Evolutionary conservation across 352 stramenopile species (phyloP).

Genomic region (Phytophthora cactorum): DNA sequence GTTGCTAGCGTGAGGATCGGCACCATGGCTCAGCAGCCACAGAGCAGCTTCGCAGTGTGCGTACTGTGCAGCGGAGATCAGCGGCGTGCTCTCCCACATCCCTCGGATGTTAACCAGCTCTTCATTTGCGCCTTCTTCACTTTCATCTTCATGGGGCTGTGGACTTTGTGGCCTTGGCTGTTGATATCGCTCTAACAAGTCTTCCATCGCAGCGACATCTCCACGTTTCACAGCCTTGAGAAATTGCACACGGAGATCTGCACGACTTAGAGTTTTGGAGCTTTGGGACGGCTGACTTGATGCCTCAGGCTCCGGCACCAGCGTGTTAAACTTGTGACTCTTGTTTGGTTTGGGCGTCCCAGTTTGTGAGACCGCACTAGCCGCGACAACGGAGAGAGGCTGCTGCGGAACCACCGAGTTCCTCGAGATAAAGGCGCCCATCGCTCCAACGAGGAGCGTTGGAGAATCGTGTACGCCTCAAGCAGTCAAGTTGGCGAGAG

Average conservation of each 20-base stretch:
- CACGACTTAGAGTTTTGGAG: slow-evolving; percentile 28
- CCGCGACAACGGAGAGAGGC: slow-evolving; percentile 37
- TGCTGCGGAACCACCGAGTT: slow-evolving; percentile 53
- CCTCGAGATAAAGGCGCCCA: slow-evolving; percentile 54
- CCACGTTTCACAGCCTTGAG: slow-evolving; percentile 74
- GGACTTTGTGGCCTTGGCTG: slow-evolving; percentile 5
- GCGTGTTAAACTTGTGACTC: slow-evolving; percentile 43
- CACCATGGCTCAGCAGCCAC: slow-evolving; percentile 60
- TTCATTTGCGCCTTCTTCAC: slow-evolving; percentile 24
- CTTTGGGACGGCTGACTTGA: slow-evolving; percentile 7
- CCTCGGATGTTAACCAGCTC: slow-evolving; percentile 67
- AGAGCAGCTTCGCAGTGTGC: slow-evolving; percentile 54
- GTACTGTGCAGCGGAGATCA: slow-evolving; percentile 83
- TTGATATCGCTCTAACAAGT: slow-evolving; percentile 30
- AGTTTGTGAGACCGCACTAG: slow-evolving; percentile 12
- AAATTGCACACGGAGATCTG: slow-evolving; percentile 65
- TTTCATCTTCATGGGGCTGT: slow-evolving; percentile 23
- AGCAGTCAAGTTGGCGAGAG: not conserved
- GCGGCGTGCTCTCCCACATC: slow-evolving; percentile 86
- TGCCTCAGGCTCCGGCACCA: slow-evolving; percentile 44
- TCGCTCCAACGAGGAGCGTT: slow-evolving; percentile 17
- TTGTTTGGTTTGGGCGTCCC: slow-evolving; percentile 38
- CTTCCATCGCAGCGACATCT: slow-evolving; percentile 47
- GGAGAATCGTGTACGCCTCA: slow-evolving; percentile 1
- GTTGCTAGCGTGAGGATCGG: slow-evolving; percentile 54